Evolutionary conservation across 108 stramenopile genomes (phyloP).

Genomic region (Skeletonema tropicum): DNA sequence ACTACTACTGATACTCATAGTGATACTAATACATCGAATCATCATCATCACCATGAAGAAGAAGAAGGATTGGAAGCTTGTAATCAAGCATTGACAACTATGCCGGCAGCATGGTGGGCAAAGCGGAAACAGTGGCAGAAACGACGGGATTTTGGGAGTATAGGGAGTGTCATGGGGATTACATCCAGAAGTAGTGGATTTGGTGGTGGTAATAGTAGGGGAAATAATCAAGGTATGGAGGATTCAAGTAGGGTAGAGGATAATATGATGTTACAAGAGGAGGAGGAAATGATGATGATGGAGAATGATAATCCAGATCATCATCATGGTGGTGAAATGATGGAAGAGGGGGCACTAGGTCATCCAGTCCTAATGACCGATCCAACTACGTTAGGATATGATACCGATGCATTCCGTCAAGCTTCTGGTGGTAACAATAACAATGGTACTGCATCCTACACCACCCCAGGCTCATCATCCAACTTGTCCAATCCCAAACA

Average conservation of each 20-base stretch:
- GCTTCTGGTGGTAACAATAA: neutral
- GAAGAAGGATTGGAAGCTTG: neutral
- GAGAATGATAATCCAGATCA: neutral
- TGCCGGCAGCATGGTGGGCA: slow-evolving; percentile 37
- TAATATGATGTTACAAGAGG: neutral
- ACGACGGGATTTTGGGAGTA: neutral
- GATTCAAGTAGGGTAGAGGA: neutral
- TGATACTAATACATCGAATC: no score
- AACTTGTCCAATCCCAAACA: neutral
- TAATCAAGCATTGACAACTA: slow-evolving; percentile 22
- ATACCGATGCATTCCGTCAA: slow-evolving; percentile 11
- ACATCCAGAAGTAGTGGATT: no score
- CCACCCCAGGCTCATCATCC: neutral
- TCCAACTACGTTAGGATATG: slow-evolving; percentile 37
- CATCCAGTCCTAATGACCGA: slow-evolving; percentile 46
- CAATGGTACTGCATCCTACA: neutral
- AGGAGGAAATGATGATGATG: neutral
- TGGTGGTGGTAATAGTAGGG: neutral
- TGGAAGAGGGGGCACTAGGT: slow-evolving; percentile 8
- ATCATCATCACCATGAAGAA: no score
- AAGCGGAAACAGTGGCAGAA: slow-evolving; percentile 48
- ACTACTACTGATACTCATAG: neutral
- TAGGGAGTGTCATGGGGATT: no score
- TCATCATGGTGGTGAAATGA: neutral
- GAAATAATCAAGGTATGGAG: no score